Base-by-base conservation (phyloP, 192 early-diverging fungal genomes). In the Chytriomyces hyalinus region DNA sequence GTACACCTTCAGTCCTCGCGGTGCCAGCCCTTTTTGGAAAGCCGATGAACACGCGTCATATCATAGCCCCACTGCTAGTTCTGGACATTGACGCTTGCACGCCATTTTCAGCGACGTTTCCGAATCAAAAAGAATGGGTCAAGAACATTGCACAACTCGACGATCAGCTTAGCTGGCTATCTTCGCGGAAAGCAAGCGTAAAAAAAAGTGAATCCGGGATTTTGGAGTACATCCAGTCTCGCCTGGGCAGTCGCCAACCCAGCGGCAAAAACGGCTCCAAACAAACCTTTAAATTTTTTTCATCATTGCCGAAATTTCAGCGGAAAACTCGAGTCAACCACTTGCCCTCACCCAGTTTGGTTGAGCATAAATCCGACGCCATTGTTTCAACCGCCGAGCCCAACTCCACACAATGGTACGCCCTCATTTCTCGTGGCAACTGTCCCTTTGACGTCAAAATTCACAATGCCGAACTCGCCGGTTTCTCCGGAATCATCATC, bases 371-470 rank as follows among this genome's bases (percentile, higher is more conserved):
- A 11, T 15, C 70, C 11, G 20, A n/a, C 1, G 44, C 70, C n/a
- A 4, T 49, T 2, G 51, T 6, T 28, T 13, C 24, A 9, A 24
- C 1, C 2, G 26, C 47, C 15, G n/a, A 22, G 6, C 6, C 9
- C 13, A 8, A 17, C 51, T 47, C 46, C 49, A 76, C 76, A 24
- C 44, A 22, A 9, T 81, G 80, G 75, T 62, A 63, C 36, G 83
- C 70, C 2, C 57, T 81, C 13, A 67, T 87, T 9, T 50, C 73
- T 0, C 67, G 86, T 4, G 86, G 86, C 10, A 76, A 79, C 36
- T 87, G 86, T 59, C 80, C 81, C 8, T 87, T 87, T 51, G 82
- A 87, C 49, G 65, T 70, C 13, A 87, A 87, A 73, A 76, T 83
- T 13, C 51, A 51, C 50, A 72, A 83, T 49, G 76, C 80, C 17